These are phyloP conservation scores for Zymoseptoria passerinii DNA, from an alignment of 2,329 filamentous ascomycete species.

Conservation along the genomic window DNA sequence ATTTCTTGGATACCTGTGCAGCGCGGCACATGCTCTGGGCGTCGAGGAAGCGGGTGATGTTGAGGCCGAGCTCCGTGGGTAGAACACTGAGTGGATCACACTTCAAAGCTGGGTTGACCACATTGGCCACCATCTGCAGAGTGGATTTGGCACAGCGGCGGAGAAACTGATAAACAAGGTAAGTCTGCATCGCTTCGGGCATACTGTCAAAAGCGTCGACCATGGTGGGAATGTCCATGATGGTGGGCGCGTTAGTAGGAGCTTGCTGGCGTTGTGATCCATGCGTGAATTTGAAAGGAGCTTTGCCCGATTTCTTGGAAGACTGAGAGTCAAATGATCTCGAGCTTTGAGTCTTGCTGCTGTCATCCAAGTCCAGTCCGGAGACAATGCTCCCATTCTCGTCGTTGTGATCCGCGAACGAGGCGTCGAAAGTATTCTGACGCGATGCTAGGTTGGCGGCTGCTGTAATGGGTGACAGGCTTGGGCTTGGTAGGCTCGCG, in stretches of 20 bases:
- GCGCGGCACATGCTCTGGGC: conserved; percentile 78
- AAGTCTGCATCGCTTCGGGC: conserved; percentile 84
- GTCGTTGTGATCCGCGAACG: conserved; percentile 26
- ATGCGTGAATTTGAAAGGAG: conserved; percentile 10
- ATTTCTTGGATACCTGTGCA: conserved; percentile 87
- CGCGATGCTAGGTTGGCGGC: conserved; percentile 51
- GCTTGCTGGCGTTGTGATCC: conserved; percentile 8
- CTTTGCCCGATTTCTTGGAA: conserved; percentile 4
- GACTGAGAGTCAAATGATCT: conserved; percentile 21
- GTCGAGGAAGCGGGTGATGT: conserved; percentile 81
- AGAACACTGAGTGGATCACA: conserved; percentile 84
- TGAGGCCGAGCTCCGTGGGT: conserved; percentile 76
- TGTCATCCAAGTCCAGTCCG: conserved; percentile 27
- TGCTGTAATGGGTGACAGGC: conserved; percentile 80
- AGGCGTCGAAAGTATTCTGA: conserved; percentile 27
- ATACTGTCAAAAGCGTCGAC: conserved; percentile 85
- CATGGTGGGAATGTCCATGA: conserved; percentile 78
- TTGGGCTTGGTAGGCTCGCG: conserved; percentile 87
- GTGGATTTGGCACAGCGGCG: conserved; percentile 81
- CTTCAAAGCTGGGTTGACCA: conserved; percentile 88
- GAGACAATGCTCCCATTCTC: conserved; percentile 28
- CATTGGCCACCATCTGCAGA: conserved; percentile 77
- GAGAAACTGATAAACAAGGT: conserved; percentile 93
- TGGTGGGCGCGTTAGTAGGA: conserved; percentile 21
- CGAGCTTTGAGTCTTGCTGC: conserved; percentile 18